Conservation (phyloP, 768 basidiomycete genomes). For the Pilatotrama ljubarskyi region DNA sequence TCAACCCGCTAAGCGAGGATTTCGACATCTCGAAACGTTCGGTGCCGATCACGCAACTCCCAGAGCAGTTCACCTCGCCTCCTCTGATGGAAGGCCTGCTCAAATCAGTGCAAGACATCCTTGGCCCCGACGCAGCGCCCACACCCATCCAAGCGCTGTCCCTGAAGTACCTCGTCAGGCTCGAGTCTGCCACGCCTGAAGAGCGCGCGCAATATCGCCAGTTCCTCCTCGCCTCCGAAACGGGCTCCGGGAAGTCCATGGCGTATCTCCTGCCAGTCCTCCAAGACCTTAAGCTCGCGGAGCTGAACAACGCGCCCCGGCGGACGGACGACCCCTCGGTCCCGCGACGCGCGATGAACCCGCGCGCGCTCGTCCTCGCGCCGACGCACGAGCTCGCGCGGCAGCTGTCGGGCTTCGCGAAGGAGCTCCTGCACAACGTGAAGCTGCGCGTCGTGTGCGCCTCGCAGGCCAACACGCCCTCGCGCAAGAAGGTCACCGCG, state of each 20-base stretch:
- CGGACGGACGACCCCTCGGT: background rate
- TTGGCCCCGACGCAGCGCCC: conserved; percentile 59
- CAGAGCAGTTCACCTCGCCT: conserved; percentile 58
- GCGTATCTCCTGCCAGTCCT: conserved; percentile 87
- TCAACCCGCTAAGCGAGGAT: conserved; percentile 36
- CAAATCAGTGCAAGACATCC: conserved; percentile 52
- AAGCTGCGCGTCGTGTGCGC: conserved; percentile 78
- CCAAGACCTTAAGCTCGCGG: conserved; percentile 71
- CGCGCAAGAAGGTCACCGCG: conserved; percentile 37
- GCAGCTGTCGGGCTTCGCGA: conserved; percentile 75
- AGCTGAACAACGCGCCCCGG: conserved; percentile 34
- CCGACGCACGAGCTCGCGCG: conserved; percentile 90
- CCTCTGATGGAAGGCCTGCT: conserved; percentile 68
- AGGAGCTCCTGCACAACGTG: conserved; percentile 67
- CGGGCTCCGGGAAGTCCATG: conserved; percentile 89
- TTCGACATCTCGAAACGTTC: conserved; percentile 37
- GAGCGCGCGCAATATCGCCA: conserved; percentile 42
- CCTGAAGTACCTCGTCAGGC: conserved; percentile 59
- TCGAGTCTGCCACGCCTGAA: conserved; percentile 22
- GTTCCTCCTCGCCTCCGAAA: conserved; percentile 82
- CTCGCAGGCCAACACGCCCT: conserved; percentile 55
- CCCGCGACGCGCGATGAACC: conserved; percentile 45
- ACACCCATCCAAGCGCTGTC: conserved; percentile 81
- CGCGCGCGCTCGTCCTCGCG: conserved; percentile 78
- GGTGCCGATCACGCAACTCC: conserved; percentile 32